Base-by-base conservation (phyloP, 2,329 filamentous ascomycete species). In the Sclerotinia nivalis region DNA sequence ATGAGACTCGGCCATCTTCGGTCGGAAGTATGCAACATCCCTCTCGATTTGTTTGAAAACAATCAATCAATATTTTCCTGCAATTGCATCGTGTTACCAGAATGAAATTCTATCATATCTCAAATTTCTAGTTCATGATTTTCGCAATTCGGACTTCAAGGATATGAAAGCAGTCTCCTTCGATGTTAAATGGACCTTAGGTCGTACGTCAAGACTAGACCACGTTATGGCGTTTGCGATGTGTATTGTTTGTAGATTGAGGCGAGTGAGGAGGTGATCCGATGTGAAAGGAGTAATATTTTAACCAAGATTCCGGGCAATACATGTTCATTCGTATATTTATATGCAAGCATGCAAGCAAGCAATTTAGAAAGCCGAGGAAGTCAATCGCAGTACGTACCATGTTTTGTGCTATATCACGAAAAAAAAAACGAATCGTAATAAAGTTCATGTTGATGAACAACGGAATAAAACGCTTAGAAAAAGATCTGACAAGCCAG, bases 1-100 rank as follows among this genome's bases (percentile, higher is more conserved):
- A 65, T 65, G 59, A 69, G 67, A 69, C 67, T 69, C 67, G 67
- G 58, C 58, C 67, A 47, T 55, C 67, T 64, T 69, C 67, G 58
- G 37, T 47, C 58, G 58, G 58, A 52, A 28, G 52, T 65, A 69
- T 69, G 67, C 67, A 69, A 34, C 40, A 55, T 34, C 49, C 67
- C 67, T 69, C 58, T 65, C 28, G 20, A 69, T 37, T 55, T 64
- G 58, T 69, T 64, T 65, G 58, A 69, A 65, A 64, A 64, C 37
- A 56, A 65, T 56, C 49, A 65, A 65, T 65, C 67, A 69, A 69
- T 69, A 69, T 43, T 69, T 64, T 12, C 65, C 22, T 58, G 37
- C 50, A 60, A 67, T 59, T 22, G 25, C 3, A n/a, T 55, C 28
- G 67, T 65, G 50, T 47, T 34, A 69, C 67, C 25, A 31, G 9